These are phyloP conservation scores for Clonostachys chloroleuca DNA, from an alignment of 2,329 filamentous ascomycete genomes.

Conservation along the genomic window DNA sequence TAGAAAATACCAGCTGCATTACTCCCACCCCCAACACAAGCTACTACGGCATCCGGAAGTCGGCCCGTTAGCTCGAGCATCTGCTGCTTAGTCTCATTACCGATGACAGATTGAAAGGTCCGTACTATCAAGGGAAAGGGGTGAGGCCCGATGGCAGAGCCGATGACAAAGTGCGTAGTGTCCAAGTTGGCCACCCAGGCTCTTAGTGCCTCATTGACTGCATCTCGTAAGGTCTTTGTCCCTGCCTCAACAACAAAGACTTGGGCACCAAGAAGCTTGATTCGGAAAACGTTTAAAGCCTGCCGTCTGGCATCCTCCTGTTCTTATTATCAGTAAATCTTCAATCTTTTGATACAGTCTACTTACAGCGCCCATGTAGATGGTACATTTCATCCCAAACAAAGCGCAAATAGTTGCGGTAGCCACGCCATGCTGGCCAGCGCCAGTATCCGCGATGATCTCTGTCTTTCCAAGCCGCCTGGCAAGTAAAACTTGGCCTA, in stretches of 20 bases:
- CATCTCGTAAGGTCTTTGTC: conserved; percentile 67
- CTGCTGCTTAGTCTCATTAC: conserved; percentile 49
- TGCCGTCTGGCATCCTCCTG: conserved; percentile 88
- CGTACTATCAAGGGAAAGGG: conserved; percentile 90
- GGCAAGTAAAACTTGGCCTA: conserved; percentile 81
- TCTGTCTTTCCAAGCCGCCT: conserved; percentile 78
- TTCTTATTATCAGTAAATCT: too few species aligned
- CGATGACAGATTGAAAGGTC: conserved; percentile 89
- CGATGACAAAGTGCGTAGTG: conserved; percentile 75
- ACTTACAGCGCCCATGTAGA: conserved; percentile 85
- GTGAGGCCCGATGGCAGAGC: conserved; percentile 86
- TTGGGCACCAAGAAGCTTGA: conserved; percentile 82
- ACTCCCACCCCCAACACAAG: conserved; percentile 1
- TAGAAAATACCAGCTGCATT: conserved; percentile 1
- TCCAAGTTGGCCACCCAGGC: conserved; percentile 77
- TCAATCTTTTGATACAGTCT: conserved; percentile 71
- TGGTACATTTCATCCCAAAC: conserved; percentile 87
- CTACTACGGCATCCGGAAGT: conserved; percentile 7
- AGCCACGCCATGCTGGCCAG: conserved; percentile 88
- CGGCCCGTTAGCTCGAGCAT: conserved; percentile 1
- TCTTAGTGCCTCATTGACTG: conserved; percentile 84
- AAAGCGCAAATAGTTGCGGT: conserved; percentile 93
- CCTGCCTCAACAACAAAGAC: conserved; percentile 85
- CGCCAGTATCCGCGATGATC: conserved; percentile 91
- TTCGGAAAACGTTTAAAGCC: conserved; percentile 90